Base-by-base conservation (phyloP, 1,284 basidiomycete genomes). In the Naganishia albida region DNA sequence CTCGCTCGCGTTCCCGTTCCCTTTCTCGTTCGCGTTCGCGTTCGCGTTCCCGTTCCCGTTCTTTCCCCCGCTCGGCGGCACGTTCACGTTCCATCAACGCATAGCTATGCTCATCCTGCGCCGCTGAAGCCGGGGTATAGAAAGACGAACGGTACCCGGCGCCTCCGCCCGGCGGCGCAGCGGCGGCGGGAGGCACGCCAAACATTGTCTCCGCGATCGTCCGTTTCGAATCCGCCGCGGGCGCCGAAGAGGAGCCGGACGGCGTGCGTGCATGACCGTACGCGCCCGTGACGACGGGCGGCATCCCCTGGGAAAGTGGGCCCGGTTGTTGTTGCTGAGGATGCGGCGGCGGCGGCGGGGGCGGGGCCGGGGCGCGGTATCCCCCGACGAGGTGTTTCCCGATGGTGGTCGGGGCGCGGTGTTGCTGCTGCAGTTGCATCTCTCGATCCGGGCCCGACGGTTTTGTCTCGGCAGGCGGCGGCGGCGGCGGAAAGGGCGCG, bases 1-100 rank as follows among this genome's bases (percentile, higher is more conserved):
- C 62, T 0, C 44, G 30, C 26, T 67, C 63, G 18, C 55, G 53
- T 23, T 67, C 66, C 18, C 55, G 44, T 51, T 64, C 66, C 13
- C 54, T 28, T 55, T 64, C 63, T 23, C 44, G 26, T 18, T 65
- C 63, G 3, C 46, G 38, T 40, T 65, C 63, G 7, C 46, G 44
- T 48, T 38, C 46, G 4, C 48, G 54, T 12, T 62, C 59, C 20
- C 18, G 42, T 39, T 51, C 59, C 26, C 59, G 49, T n/a, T 51
- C 60, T 25, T 34, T 52, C 18, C 52, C 60, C 18, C 60, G 38
- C 26, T 62, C 60, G 8, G 38, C 23, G 20, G 46, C 59, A n/a
- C 60, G 38, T 43, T 62, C 60, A 26, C 60, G 30, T n/a, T 62
- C 59, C 39, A 42, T 25, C 54, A 42, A 25, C 39, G 40, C 40